Conservation (phyloP, 305 asterid species). For the Rubia peregrina region DNA sequence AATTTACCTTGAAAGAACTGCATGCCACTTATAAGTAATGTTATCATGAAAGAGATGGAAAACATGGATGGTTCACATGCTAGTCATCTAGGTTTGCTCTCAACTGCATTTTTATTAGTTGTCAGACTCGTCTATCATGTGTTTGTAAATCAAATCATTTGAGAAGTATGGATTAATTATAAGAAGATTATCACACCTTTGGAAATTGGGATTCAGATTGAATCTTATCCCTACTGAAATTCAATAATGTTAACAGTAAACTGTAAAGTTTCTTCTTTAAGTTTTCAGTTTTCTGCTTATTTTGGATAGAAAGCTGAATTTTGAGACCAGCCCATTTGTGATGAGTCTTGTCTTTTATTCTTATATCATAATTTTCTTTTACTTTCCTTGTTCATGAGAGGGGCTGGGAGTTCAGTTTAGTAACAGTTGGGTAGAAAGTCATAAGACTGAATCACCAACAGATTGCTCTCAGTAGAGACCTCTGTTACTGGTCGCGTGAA, state of each 20-base stretch:
- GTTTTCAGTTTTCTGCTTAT: not conserved
- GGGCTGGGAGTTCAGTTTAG: not conserved
- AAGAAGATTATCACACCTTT: not conserved
- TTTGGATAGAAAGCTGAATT: not conserved
- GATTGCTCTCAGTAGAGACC: not conserved
- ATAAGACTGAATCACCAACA: not conserved
- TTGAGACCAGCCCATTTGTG: not conserved
- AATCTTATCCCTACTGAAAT: not conserved
- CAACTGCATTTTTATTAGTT: not conserved
- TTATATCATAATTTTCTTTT: not conserved
- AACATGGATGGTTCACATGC: not conserved
- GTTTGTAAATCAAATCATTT: not conserved
- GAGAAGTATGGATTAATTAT: not conserved
- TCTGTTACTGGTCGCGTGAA: slow-evolving; percentile 1
- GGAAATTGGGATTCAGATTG: not conserved
- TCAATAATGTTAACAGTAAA: not conserved
- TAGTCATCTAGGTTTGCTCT: not conserved
- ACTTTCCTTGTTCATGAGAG: not conserved
- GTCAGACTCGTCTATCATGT: not conserved
- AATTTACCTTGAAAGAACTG: not conserved
- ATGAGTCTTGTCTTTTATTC: not conserved
- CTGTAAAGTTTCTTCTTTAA: not conserved
- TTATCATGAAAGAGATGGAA: not conserved
- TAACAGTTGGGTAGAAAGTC: not conserved
- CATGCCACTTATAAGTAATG: not conserved